A percentile compares a stretch with the other conserved stretches of the same genome.
These are phyloP conservation scores for Sindora glabra DNA, from an alignment of 306 rosid genomes.

Conservation along the genomic window DNA sequence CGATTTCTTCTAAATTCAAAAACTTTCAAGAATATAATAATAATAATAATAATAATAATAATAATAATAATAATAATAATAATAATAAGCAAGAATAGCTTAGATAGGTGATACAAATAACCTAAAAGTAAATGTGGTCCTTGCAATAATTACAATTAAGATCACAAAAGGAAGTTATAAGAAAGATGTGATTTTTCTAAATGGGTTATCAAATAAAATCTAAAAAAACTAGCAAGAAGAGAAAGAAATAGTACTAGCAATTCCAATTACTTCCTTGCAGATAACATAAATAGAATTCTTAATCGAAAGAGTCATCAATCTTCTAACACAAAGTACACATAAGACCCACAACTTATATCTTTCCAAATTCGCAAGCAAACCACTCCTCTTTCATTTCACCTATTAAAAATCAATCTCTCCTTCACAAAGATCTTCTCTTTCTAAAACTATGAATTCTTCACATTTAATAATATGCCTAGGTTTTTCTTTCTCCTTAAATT, in stretches of 20 bases:
- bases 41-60: too few relatives aligned
- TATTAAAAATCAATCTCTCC: neutral
- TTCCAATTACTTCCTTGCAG: slow-evolving; percentile 65
- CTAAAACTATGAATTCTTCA: too few relatives aligned
- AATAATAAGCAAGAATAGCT: too few relatives aligned
- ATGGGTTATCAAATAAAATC: too few relatives aligned
- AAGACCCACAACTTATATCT: neutral
- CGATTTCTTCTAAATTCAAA: slow-evolving; percentile 1
- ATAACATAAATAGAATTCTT: slow-evolving; percentile 10
- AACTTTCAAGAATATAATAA: neutral
- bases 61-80: too few relatives aligned
- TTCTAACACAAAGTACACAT: neutral
- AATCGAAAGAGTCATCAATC: slow-evolving; percentile 38
- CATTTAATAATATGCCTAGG: neutral
- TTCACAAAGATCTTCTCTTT: neutral
- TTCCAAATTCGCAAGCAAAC: too few relatives aligned
- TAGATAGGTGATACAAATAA: slow-evolving; percentile 86
- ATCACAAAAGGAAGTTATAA: too few relatives aligned
- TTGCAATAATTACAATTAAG: too few relatives aligned
- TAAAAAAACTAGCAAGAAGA: neutral
- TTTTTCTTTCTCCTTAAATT: too few relatives aligned
- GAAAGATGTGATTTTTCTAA: too few relatives aligned
- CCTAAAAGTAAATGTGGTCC: slow-evolving; percentile 83
- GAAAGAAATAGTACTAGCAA: slow-evolving; percentile 58
- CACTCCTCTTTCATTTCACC: neutral